Base-by-base conservation (phyloP, 805 yeast species). In the Teunomyces gatunensis region DNA sequence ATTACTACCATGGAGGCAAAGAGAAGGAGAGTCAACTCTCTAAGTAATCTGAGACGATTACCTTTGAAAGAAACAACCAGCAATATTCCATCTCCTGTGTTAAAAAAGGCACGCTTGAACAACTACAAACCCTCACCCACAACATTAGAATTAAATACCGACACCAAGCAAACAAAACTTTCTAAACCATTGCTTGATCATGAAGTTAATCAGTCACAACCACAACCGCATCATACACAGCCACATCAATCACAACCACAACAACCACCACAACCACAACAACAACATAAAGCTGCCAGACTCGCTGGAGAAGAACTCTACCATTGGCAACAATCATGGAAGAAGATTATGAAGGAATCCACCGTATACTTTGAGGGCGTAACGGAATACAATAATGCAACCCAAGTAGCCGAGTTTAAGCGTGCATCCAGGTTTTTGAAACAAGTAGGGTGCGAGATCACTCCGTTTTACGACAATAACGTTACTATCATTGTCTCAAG, bases 401-500 rank as follows among this genome's bases (percentile, higher is more conserved):
- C 56, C 1, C 73, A 69, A 47, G 67, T 69, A 47, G 50, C 55
- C 33, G 78, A 73, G 36, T 71, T 64, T 41, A 73, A 68, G 39
- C 68, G 71, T 43, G 80, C 81, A 3, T 56, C 65, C 11, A 67
- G 69, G 51, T 67, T 78, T 25, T 72, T 79, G 52, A 68, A 64
- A 46, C 73, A 65, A 55, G 77, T 77, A n/a, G 80, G 81, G 2
- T 77, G 81, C 47, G 68, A 60, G 10, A 66, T 77, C 5, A 57
- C 73, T 10, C 70, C 75, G 1, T 65, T 72, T 37, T 80, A 76
- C 54, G 83, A 78, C 52, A 75, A 87, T 77, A 53, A 67, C 35
- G 78, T 73, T 15, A 88, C 96, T 10, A 88, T 90, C 45, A 90
- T 92, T 23, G 80, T 92, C 18, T 82, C 94, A 11, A 75, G 83